Percentiles rank a stretch among this genome's conserved stretches.
phyloP scores from a whole-genome alignment of 306 rosid genomes.

The Pyrus bretschneideri region DNA sequence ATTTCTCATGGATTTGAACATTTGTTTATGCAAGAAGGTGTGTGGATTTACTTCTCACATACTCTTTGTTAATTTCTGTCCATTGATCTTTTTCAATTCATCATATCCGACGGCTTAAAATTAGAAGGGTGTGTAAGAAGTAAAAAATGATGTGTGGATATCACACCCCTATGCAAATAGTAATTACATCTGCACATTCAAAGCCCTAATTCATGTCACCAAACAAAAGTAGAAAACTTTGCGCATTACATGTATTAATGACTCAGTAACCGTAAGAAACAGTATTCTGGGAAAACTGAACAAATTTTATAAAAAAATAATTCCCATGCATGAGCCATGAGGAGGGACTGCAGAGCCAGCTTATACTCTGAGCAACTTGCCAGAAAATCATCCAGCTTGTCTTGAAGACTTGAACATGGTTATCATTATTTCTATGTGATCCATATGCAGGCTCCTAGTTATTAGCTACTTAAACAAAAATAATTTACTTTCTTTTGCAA shows the following conservation, averaged over 20 bases:
- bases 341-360: neutral
- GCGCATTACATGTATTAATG: neutral
- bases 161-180: neutral
- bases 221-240: neutral
- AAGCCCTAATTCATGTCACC: neutral
- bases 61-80: too few relatives aligned
- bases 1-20: neutral
- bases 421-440: slow-evolving; percentile 6
- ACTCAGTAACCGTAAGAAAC: neutral
- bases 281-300: too few relatives aligned
- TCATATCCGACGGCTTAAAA: accelerated
- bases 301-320: neutral
- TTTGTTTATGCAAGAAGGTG: neutral
- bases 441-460: neutral
- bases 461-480: neutral
- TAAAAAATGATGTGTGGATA: too few relatives aligned
- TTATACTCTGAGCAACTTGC: slow-evolving; percentile 4
- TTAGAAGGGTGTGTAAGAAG: too few relatives aligned
- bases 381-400: neutral
- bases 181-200: neutral
- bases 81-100: too few relatives aligned
- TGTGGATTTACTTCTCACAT: too few relatives aligned
- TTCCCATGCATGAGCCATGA: neutral
- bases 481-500: neutral
- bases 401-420: neutral